Conservation (phyloP, 1,284 basidiomycete species). For the Stereum hirsutum region DNA sequence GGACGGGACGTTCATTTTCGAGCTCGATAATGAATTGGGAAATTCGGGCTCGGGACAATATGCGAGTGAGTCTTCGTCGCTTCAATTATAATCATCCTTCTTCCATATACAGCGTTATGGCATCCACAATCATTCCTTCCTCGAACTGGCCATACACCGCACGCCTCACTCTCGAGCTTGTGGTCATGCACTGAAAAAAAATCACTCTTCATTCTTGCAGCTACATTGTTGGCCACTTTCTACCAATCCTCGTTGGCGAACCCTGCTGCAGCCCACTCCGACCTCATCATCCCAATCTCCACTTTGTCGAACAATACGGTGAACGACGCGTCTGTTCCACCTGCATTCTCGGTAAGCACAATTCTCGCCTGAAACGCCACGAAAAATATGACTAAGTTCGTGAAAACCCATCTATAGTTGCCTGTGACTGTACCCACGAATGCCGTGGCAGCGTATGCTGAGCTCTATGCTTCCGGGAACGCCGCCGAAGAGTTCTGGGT, state of each 20-base stretch:
- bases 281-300: conserved; percentile 61
- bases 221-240: conserved; percentile 61
- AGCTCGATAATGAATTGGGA: conserved; percentile 62
- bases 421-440: conserved; percentile 64
- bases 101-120: background rate
- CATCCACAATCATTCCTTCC: no score
- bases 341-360: conserved; percentile 51
- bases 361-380: no score
- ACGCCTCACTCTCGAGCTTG: no score
- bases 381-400: no score
- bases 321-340: conserved; percentile 65
- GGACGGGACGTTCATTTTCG: conserved; percentile 58
- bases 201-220: conserved; percentile 23
- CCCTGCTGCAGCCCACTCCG: conserved; percentile 49
- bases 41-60: conserved; percentile 55
- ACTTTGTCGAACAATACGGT: conserved; percentile 53
- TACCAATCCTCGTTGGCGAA: conserved; percentile 46
- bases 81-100: background rate
- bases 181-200: no score
- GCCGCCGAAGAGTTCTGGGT: conserved; percentile 75
- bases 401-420: conserved; percentile 28
- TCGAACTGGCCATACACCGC: no score
- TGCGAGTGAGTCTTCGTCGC: conserved; percentile 41
- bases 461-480: conserved; percentile 68
- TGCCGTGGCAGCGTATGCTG: conserved; percentile 59